These are phyloP conservation scores for Phytophthora lateralis DNA, from an alignment of 352 stramenopile genomes.

Conservation along the genomic window DNA sequence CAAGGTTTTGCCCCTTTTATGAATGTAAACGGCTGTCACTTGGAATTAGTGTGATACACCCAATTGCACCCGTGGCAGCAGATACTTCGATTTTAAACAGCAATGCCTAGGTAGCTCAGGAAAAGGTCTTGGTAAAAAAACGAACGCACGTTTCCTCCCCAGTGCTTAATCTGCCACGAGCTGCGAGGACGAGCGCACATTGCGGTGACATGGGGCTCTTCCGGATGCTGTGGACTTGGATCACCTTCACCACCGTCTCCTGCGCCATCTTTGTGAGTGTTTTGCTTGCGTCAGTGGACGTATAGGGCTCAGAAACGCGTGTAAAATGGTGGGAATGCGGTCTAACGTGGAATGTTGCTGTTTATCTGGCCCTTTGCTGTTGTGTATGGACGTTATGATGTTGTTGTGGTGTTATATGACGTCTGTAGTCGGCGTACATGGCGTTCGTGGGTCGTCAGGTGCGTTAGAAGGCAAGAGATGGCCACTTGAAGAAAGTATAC, in stretches of 20 bases:
- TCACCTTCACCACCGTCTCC: slow-evolving; percentile 65
- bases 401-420: not conserved
- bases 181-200: not conserved
- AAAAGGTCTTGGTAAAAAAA: no score
- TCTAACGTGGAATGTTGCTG: slow-evolving; percentile 6
- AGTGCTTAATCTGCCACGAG: slow-evolving; percentile 15
- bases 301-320: slow-evolving; percentile 1
- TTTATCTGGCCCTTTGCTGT: not conserved
- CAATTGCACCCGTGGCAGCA: no score
- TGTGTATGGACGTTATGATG: not conserved
- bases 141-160: slow-evolving; percentile 3
- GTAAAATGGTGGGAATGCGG: not conserved
- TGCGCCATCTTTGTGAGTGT: slow-evolving; percentile 62
- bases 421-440: slow-evolving; percentile 60
- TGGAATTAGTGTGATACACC: no score
- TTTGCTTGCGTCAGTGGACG: not conserved
- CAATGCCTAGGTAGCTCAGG: no score
- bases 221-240: slow-evolving; percentile 41
- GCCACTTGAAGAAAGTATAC: slow-evolving; percentile 6
- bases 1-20: slow-evolving; percentile 2
- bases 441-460: slow-evolving; percentile 59
- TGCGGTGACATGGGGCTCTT: slow-evolving; percentile 33
- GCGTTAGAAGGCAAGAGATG: slow-evolving; percentile 8
- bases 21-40: no score
- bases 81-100: no score